A percentile compares a stretch with the other conserved stretches of the same genome.
These are phyloP conservation scores for Pezicula radicicola DNA, from an alignment of 2,329 filamentous ascomycete genomes.

Conservation along the genomic window DNA sequence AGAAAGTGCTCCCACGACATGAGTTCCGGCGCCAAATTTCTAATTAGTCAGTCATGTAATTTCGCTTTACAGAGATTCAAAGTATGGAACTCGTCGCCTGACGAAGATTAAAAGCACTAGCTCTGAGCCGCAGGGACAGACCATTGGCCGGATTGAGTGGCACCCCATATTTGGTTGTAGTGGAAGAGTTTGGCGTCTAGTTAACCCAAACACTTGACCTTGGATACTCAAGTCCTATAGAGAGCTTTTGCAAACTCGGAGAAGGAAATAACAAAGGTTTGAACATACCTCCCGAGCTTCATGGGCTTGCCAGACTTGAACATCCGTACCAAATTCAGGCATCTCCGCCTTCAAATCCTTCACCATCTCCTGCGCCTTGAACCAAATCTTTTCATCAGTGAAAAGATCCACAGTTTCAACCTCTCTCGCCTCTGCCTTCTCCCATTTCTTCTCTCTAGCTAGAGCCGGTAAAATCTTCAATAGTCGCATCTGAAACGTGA, in stretches of 20 bases:
- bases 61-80: background rate
- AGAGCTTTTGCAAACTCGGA: too few relatives aligned
- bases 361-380: slow-evolving; percentile 22
- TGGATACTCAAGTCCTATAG: too few relatives aligned
- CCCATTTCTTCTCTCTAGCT: slow-evolving; percentile 28
- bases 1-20: slow-evolving; percentile 38
- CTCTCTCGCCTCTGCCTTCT: slow-evolving; percentile 18
- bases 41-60: slow-evolving; percentile 6
- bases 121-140: too few relatives aligned
- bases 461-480: slow-evolving; percentile 33
- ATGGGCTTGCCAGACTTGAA: background rate
- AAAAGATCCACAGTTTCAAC: slow-evolving; percentile 42
- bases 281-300: background rate
- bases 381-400: slow-evolving; percentile 15
- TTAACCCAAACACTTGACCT: too few relatives aligned
- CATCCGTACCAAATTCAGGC: slow-evolving; percentile 28
- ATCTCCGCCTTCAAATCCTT: slow-evolving; percentile 33
- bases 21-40: slow-evolving; percentile 32
- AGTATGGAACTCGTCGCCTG: background rate
- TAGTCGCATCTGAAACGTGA: slow-evolving; percentile 37
- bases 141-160: too few relatives aligned
- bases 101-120: background rate
- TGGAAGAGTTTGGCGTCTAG: too few relatives aligned
- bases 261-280: too few relatives aligned
- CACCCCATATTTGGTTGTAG: too few relatives aligned